A percentile compares a stretch with the other conserved stretches of the same genome.
These are phyloP conservation scores for Leishmania mexicana DNA, from an alignment of 208 protist species.

Conservation along the genomic window DNA sequence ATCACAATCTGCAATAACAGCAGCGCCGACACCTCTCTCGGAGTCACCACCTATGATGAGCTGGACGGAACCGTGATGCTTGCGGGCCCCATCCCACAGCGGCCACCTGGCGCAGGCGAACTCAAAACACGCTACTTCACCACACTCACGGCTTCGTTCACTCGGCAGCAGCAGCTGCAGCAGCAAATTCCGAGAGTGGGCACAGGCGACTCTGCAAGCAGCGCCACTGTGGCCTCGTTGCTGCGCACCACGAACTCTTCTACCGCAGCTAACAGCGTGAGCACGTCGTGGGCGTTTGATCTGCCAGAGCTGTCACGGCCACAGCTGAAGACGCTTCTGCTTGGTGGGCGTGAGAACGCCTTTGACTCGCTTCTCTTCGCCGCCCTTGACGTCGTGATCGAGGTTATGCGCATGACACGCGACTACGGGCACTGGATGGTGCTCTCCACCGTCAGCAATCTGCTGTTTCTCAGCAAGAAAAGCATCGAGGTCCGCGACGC, in stretches of 20 bases:
- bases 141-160: background rate
- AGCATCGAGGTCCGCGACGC: slow-evolving; percentile 10
- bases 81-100: slow-evolving; percentile 13
- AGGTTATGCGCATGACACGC: slow-evolving; percentile 39
- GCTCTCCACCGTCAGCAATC: slow-evolving; percentile 45
- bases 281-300: slow-evolving; percentile 37
- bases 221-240: slow-evolving; percentile 14
- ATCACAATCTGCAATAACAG: background rate
- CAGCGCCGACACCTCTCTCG: background rate
- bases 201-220: background rate
- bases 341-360: slow-evolving; percentile 44
- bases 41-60: background rate
- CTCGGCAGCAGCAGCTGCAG: background rate
- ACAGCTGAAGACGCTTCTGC: slow-evolving; percentile 42
- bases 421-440: slow-evolving; percentile 62
- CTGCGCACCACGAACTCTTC: background rate
- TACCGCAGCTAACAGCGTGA: background rate
- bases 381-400: slow-evolving; percentile 65
- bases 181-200: background rate
- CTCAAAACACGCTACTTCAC: slow-evolving; percentile 33
- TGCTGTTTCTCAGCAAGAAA: slow-evolving; percentile 49
- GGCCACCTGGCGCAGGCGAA: slow-evolving; percentile 17
- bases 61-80: background rate
- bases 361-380: slow-evolving; percentile 60
- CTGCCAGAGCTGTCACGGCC: slow-evolving; percentile 24